Conservation (phyloP, 192 early-diverging fungal species). For the Coemansia pectinata region DNA sequence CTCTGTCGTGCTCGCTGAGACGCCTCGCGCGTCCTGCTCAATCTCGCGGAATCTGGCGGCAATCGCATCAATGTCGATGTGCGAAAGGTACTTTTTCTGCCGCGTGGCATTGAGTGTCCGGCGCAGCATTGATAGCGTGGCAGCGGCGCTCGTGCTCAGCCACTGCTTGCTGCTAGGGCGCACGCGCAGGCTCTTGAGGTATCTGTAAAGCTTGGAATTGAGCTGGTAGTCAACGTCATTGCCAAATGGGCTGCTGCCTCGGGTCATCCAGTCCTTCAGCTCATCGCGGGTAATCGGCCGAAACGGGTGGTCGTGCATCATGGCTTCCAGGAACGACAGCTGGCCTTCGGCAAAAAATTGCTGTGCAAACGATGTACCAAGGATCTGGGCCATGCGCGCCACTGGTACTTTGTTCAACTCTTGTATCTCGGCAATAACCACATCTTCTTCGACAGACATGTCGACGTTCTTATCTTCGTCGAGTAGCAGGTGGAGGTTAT, state of each 20-base stretch:
- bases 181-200: conserved; percentile 28
- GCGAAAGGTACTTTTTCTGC: conserved; percentile 26
- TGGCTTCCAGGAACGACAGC: conserved; percentile 31
- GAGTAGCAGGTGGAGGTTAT: conserved; percentile 18
- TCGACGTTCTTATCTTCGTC: conserved; percentile 24
- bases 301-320: conserved; percentile 52
- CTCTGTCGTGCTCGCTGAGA: conserved; percentile 1
- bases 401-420: conserved; percentile 16
- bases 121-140: conserved; percentile 49
- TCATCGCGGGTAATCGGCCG: conserved; percentile 42
- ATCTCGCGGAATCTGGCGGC: conserved; percentile 22
- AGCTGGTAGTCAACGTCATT: conserved; percentile 38
- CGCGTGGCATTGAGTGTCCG: conserved; percentile 25
- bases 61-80: conserved; percentile 27
- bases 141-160: conserved; percentile 41
- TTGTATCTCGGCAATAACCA: not conserved
- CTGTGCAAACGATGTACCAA: conserved; percentile 44
- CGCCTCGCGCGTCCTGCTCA: conserved; percentile 11
- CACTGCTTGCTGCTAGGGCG: conserved; percentile 41
- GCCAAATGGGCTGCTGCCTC: conserved; percentile 37
- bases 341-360: conserved; percentile 27
- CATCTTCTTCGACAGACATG: conserved; percentile 6
- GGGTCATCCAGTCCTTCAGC: conserved; percentile 31
- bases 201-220: conserved; percentile 40
- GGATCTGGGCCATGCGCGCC: conserved; percentile 16